These are phyloP conservation scores for Raffaelea albimanens DNA, from an alignment of 2,329 filamentous ascomycete genomes.

Conservation along the genomic window DNA sequence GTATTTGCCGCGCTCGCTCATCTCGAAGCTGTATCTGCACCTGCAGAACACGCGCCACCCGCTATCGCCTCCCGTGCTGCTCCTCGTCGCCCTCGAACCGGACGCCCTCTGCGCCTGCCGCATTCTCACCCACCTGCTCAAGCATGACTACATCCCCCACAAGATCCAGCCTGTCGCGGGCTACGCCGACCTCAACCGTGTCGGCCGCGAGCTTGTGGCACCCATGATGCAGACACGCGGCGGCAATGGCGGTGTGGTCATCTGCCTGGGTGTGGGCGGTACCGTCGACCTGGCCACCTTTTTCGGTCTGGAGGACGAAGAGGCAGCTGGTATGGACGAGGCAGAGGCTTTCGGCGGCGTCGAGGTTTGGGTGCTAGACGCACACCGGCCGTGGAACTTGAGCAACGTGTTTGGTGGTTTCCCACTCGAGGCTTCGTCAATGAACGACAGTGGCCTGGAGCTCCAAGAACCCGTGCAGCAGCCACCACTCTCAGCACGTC, in stretches of 20 bases:
- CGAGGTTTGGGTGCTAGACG: slow-evolving; percentile 90
- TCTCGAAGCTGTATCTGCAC: slow-evolving; percentile 85
- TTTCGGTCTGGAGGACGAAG: slow-evolving; percentile 65
- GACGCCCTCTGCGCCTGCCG: slow-evolving; percentile 93
- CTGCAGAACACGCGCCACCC: slow-evolving; percentile 80
- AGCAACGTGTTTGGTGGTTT: slow-evolving; percentile 83
- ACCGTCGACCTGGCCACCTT: slow-evolving; percentile 78
- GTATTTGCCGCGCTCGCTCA: slow-evolving; percentile 87
- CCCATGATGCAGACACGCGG: slow-evolving; percentile 82
- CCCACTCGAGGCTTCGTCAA: slow-evolving; percentile 35
- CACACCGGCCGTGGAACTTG: slow-evolving; percentile 88
- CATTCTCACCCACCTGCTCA: slow-evolving; percentile 85
- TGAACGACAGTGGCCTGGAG: neutral
- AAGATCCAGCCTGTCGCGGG: slow-evolving; percentile 94
- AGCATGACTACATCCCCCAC: slow-evolving; percentile 94
- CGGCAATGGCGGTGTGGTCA: slow-evolving; percentile 77
- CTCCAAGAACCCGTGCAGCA: slow-evolving; percentile 24
- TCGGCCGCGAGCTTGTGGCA: slow-evolving; percentile 66
- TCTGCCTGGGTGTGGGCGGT: slow-evolving; percentile 88
- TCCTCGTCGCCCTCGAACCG: slow-evolving; percentile 88
- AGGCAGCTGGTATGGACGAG: slow-evolving; percentile 34
- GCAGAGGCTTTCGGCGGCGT: slow-evolving; percentile 60
- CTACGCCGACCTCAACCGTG: slow-evolving; percentile 78
- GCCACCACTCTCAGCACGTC: slow-evolving; percentile 26
- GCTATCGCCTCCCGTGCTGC: slow-evolving; percentile 80